Evolutionary conservation across 306 rosid genomes (phyloP).

Genomic region (Medicago arabica): DNA sequence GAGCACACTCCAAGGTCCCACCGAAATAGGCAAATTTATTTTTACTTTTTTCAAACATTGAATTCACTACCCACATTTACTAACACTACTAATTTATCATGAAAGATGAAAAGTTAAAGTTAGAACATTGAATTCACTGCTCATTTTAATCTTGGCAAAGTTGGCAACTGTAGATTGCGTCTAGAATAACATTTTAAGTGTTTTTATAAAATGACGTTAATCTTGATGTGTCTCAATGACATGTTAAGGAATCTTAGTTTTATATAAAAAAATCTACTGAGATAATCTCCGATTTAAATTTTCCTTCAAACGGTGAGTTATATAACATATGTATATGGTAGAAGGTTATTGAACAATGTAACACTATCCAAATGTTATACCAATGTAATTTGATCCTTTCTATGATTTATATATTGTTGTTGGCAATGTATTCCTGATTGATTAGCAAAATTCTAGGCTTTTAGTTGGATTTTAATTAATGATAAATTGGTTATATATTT

Average conservation of each 20-base stretch:
- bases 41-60: too few species aligned
- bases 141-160: background rate
- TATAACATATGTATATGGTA: background rate
- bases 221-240: background rate
- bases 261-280: background rate
- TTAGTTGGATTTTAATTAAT: background rate
- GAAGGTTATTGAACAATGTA: background rate
- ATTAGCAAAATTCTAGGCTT: background rate
- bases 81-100: too few species aligned
- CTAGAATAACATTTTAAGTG: background rate
- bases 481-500: slow-evolving; percentile 22
- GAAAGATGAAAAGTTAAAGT: too few species aligned
- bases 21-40: too few species aligned
- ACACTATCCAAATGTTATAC: background rate
- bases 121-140: too few species aligned
- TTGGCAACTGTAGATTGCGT: background rate
- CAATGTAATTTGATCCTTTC: background rate
- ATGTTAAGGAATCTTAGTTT: background rate
- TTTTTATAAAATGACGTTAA: background rate
- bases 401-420: background rate
- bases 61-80: too few species aligned
- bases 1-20: too few species aligned
- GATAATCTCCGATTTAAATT: background rate
- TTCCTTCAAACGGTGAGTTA: background rate
- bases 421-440: background rate